Evolutionary conservation across 345 rosid species (phyloP).

Genomic region (Murraya paniculata): DNA sequence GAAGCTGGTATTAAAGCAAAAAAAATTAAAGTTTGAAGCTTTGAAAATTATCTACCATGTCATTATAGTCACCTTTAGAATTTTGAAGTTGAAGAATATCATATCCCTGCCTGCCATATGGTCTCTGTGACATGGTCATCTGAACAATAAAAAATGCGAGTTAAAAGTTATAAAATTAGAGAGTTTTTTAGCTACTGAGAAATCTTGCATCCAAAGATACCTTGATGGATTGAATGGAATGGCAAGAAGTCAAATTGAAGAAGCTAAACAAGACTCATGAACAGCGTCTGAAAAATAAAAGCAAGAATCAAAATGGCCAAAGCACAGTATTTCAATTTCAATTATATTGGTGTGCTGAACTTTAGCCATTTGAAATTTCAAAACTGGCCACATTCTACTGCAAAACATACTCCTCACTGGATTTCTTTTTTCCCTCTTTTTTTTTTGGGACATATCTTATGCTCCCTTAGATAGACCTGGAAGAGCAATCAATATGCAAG

Average conservation of each 20-base stretch:
- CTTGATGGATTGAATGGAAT: background rate
- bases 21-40: background rate
- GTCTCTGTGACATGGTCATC: slow-evolving; percentile 36
- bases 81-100: slow-evolving; percentile 34
- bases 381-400: background rate
- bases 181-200: slow-evolving; percentile 9
- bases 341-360: background rate
- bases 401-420: background rate
- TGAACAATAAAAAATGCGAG: slow-evolving; percentile 26
- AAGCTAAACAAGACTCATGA: background rate
- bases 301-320: background rate
- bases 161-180: slow-evolving; percentile 12
- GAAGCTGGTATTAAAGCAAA: background rate
- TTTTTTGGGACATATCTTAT: background rate
- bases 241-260: slow-evolving; percentile 15
- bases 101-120: slow-evolving; percentile 25
- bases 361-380: background rate
- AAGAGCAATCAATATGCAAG: background rate
- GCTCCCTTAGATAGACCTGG: background rate
- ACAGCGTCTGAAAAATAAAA: background rate
- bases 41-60: background rate
- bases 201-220: background rate
- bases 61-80: slow-evolving; percentile 45
- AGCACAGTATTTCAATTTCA: background rate
- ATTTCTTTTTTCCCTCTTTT: background rate